Percentiles rank a stretch among this genome's conserved stretches.
These are phyloP conservation scores for Naematelia aurantialba DNA, from an alignment of 768 basidiomycete species.

Conservation along the genomic window DNA sequence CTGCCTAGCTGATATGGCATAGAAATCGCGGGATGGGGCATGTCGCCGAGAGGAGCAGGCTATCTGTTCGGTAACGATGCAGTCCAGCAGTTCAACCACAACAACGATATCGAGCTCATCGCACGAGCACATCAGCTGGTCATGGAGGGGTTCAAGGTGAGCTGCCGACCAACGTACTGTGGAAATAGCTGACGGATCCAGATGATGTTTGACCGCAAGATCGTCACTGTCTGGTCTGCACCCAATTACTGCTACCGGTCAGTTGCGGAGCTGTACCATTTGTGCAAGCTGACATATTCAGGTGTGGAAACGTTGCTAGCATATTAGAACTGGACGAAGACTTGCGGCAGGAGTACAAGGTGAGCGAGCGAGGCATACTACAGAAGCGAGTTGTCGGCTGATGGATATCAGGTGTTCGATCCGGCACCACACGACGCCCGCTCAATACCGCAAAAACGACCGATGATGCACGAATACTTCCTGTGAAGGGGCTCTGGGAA, in stretches of 20 bases:
- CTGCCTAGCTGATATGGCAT: conserved; percentile 97
- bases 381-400: background rate
- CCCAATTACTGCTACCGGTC: conserved; percentile 89
- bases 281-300: conserved; percentile 43
- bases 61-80: conserved; percentile 90
- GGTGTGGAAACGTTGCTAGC: conserved; percentile 89
- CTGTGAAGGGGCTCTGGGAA: conserved; percentile 25
- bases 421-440: conserved; percentile 64
- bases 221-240: conserved; percentile 98
- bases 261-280: conserved; percentile 11
- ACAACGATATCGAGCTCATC: conserved; percentile 94
- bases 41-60: conserved; percentile 99
- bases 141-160: conserved; percentile 49
- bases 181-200: conserved; percentile 56
- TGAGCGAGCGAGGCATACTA: background rate
- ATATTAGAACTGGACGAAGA: conserved; percentile 92
- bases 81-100: conserved; percentile 60
- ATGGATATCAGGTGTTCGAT: conserved; percentile 56
- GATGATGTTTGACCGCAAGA: conserved; percentile 98
- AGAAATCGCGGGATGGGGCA: conserved; percentile 98
- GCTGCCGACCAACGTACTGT: conserved; percentile 7
- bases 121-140: conserved; percentile 96
- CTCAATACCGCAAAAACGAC: conserved; percentile 50
- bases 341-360: conserved; percentile 90
- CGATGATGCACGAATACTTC: conserved; percentile 50